These are phyloP conservation scores for Stromatinia cepivora DNA, from an alignment of 2,329 filamentous ascomycete genomes.

Conservation along the genomic window DNA sequence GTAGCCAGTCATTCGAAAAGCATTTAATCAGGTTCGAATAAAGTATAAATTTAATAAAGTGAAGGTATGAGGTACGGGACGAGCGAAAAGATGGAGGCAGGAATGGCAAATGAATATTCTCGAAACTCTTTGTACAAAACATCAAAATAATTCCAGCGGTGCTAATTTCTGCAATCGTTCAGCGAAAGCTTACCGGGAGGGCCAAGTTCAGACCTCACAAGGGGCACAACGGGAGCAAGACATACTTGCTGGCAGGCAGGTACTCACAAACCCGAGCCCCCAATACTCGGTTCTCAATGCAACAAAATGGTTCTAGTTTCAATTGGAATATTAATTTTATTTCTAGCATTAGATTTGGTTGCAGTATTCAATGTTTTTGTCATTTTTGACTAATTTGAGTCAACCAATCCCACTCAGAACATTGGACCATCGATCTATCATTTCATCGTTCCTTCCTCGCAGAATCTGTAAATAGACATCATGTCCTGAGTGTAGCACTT, in stretches of 20 bases:
- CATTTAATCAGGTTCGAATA: neutral
- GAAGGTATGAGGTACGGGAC: neutral
- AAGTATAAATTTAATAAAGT: neutral
- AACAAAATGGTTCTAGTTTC: neutral
- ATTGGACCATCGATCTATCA: neutral
- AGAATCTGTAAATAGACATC: neutral
- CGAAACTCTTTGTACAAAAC: no score
- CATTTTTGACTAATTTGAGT: neutral
- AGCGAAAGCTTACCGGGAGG: neutral
- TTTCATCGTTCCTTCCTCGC: constrained; percentile 9
- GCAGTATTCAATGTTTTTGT: neutral
- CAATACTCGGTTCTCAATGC: neutral
- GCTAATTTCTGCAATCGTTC: neutral
- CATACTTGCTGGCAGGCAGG: constrained; percentile 49
- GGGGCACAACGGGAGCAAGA: constrained; percentile 49
- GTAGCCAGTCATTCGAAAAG: neutral
- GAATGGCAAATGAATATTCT: neutral
- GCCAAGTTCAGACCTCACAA: neutral
- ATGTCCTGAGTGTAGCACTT: neutral
- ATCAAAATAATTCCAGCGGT: no score
- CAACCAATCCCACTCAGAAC: neutral
- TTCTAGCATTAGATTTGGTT: neutral
- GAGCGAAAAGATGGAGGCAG: neutral
- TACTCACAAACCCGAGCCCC: neutral
- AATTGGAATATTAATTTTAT: no score